Evolutionary conservation across 2,329 filamentous ascomycete genomes (phyloP).

Genomic region (Chalaropsis thielavioides): DNA sequence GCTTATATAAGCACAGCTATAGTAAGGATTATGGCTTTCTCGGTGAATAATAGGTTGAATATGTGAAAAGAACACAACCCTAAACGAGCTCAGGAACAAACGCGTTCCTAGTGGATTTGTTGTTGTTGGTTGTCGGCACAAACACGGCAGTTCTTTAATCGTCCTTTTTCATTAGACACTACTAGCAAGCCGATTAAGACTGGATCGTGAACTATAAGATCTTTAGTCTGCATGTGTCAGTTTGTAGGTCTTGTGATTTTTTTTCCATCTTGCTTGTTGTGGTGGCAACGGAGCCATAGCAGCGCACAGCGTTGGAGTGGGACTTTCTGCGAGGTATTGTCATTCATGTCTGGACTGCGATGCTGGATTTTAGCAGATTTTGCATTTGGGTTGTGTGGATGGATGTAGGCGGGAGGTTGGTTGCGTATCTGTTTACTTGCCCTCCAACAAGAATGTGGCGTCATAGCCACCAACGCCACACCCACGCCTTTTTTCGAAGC

Average conservation of each 20-base stretch:
- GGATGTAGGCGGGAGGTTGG: too few species aligned
- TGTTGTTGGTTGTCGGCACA: too few species aligned
- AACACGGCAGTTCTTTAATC: too few species aligned
- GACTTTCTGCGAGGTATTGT: background rate
- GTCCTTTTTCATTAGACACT: too few species aligned
- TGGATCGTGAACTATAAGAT: background rate
- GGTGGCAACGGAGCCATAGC: background rate
- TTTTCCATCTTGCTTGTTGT: background rate
- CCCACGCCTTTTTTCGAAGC: background rate
- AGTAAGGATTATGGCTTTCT: too few species aligned
- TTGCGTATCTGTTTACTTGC: background rate
- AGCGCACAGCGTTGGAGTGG: background rate
- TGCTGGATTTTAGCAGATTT: background rate
- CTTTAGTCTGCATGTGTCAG: background rate
- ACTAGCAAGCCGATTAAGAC: too few species aligned
- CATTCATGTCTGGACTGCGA: background rate
- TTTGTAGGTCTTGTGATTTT: background rate
- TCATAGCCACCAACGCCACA: background rate
- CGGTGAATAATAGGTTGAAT: too few species aligned
- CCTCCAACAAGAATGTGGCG: background rate
- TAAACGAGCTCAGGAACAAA: too few species aligned
- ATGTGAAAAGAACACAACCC: too few species aligned
- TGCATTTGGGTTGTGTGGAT: background rate
- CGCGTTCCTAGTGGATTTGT: too few species aligned
- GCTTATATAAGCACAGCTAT: too few species aligned